Percentiles rank a stretch among this genome's conserved stretches.
These are phyloP conservation scores for Leucoagaricus sp. DNA, from an alignment of 1,284 basidiomycete genomes.

Conservation along the genomic window DNA sequence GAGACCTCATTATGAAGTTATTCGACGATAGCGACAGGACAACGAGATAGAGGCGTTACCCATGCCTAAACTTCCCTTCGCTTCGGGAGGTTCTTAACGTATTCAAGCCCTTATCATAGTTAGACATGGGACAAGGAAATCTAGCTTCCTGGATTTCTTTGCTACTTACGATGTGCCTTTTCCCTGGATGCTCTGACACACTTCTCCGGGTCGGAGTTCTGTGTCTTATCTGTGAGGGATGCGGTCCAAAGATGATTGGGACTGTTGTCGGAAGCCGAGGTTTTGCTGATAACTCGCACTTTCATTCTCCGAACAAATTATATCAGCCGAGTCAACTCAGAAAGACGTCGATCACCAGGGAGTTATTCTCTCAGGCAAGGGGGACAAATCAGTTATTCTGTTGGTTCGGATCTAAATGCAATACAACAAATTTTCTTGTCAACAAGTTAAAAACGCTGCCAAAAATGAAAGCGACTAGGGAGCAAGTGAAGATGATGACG, in stretches of 20 bases:
- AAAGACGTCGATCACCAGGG: slow-evolving; percentile 10
- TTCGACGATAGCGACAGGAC: background rate
- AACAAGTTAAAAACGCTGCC: slow-evolving; percentile 89
- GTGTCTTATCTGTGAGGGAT: background rate
- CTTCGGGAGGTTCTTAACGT: background rate
- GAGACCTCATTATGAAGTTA: background rate
- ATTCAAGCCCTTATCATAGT: background rate
- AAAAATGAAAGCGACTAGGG: slow-evolving; percentile 90
- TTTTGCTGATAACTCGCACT: too few species aligned
- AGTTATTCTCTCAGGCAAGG: background rate
- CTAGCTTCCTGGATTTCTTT: background rate
- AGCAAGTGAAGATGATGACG: slow-evolving; percentile 95
- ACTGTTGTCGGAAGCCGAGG: too few species aligned
- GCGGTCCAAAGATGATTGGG: too few species aligned
- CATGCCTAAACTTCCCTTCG: background rate
- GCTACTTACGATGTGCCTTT: background rate
- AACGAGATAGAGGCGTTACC: background rate
- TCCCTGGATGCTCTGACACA: background rate
- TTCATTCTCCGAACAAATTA: too few species aligned
- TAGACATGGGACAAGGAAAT: background rate
- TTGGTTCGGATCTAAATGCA: slow-evolving; percentile 33
- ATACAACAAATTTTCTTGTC: slow-evolving; percentile 77
- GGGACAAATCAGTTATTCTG: slow-evolving; percentile 7
- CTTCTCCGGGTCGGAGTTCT: slow-evolving; percentile 1
- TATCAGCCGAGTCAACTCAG: background rate